A percentile compares a stretch with the other conserved stretches of the same genome.
phyloP scores from a whole-genome alignment of 208 protist genomes.

The Leishmania tarentolae region DNA sequence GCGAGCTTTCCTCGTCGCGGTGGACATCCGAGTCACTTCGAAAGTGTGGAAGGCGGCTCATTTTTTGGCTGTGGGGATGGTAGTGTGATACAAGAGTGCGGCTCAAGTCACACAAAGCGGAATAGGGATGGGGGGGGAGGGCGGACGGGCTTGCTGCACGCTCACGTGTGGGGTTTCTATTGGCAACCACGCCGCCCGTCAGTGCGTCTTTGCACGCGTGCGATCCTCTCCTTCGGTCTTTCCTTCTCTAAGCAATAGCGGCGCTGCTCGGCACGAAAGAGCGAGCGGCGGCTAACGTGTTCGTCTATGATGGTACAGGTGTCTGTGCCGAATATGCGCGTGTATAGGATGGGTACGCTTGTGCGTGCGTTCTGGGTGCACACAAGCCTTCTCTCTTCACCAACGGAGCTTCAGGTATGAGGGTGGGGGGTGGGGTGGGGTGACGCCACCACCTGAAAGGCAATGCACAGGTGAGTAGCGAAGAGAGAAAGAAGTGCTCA shows the following conservation, averaged over 20 bases:
- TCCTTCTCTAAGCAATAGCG: neutral
- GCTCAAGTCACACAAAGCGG: neutral
- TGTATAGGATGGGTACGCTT: neutral
- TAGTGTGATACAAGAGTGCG: neutral
- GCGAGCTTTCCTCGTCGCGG: constrained; percentile 27
- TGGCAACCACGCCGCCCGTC: neutral
- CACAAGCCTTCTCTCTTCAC: neutral
- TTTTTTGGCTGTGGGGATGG: neutral
- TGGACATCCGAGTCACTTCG: constrained; percentile 18
- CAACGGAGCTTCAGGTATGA: neutral
- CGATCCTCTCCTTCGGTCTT: neutral
- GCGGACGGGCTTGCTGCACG: neutral
- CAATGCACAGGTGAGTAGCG: neutral
- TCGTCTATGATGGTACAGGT: neutral
- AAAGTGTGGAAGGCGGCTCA: constrained; percentile 18
- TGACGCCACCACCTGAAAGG: neutral
- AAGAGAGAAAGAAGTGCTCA: neutral
- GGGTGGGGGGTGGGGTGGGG: neutral
- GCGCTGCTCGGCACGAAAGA: neutral
- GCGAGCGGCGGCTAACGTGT: neutral
- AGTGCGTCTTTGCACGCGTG: neutral
- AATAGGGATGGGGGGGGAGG: neutral
- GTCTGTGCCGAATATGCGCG: neutral
- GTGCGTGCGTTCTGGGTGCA: neutral
- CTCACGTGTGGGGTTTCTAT: neutral